Conservation (phyloP, 257 asterid species). For the Plantago ovata region DNA sequence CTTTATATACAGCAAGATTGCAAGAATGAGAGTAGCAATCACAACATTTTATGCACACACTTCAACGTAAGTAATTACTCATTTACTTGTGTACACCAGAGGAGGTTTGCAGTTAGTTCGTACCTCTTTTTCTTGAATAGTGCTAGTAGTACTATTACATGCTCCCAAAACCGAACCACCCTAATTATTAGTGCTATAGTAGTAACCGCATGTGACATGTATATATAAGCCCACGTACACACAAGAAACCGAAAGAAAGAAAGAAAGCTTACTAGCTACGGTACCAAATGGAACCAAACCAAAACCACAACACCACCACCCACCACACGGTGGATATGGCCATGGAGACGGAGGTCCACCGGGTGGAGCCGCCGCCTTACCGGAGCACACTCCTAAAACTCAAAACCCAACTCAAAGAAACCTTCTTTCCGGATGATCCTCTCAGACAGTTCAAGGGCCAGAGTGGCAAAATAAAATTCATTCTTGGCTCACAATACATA, state of each 20-base stretch:
- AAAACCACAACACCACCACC: constrained; percentile 9
- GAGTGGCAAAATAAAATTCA: constrained; percentile 28
- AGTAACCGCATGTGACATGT: not conserved
- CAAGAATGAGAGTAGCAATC: not conserved
- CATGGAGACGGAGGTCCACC: constrained; percentile 64
- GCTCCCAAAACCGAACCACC: not conserved
- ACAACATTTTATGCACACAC: constrained; percentile 1
- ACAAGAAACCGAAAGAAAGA: too few relatives aligned
- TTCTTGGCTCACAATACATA: constrained; percentile 60
- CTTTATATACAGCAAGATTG: not conserved
- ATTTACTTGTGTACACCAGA: too few relatives aligned
- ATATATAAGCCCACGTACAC: too few relatives aligned
- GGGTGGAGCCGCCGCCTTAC: constrained; percentile 66
- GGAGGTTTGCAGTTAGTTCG: too few relatives aligned
- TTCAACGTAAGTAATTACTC: too few relatives aligned
- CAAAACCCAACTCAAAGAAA: constrained; percentile 58
- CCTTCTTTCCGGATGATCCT: constrained; percentile 84
- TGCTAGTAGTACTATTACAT: not conserved
- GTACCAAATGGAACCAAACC: constrained; percentile 32
- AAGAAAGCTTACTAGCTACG: too few relatives aligned
- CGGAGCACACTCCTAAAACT: constrained; percentile 49
- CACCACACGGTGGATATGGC: constrained; percentile 28
- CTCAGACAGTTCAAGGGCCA: constrained; percentile 70
- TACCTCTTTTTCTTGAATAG: too few relatives aligned
- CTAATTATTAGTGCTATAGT: not conserved